phyloP scores from a whole-genome alignment of 1,284 basidiomycete species.

The Microbotryomycetes sp. region DNA sequence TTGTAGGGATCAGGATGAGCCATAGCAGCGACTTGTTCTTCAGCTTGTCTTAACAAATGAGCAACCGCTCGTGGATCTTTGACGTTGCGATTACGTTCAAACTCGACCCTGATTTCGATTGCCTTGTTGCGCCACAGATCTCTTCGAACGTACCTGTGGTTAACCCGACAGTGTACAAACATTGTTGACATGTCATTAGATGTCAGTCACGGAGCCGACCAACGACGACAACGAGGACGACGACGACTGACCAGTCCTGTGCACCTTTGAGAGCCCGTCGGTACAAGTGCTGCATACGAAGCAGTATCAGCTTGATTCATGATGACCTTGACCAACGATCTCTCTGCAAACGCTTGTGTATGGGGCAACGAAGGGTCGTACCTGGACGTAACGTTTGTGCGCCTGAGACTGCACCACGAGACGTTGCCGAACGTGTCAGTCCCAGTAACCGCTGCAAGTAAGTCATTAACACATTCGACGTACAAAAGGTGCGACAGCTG shows the following conservation, averaged over 20 bases:
- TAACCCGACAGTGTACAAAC: background rate
- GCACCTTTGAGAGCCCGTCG: constrained; percentile 39
- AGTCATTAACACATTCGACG: background rate
- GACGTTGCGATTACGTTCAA: constrained; percentile 40
- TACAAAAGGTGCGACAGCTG: constrained; percentile 30
- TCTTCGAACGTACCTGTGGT: constrained; percentile 35
- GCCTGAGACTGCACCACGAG: constrained; percentile 31
- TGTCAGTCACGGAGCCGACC: background rate
- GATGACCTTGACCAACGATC: too few species aligned
- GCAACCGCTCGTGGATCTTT: constrained; percentile 39
- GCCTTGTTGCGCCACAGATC: constrained; percentile 38
- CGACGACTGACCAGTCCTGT: constrained; percentile 36
- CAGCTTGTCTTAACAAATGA: constrained; percentile 35
- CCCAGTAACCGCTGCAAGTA: background rate
- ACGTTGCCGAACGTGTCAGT: background rate
- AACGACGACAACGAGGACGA: background rate
- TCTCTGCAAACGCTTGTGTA: too few species aligned
- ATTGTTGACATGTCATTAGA: background rate
- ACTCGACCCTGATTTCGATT: constrained; percentile 40
- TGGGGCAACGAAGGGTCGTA: constrained; percentile 19
- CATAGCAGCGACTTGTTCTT: constrained; percentile 33
- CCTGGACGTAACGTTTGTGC: constrained; percentile 39
- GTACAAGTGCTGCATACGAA: constrained; percentile 36
- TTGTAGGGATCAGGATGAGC: constrained; percentile 40
- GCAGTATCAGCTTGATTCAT: too few species aligned